Evolutionary conservation across 768 basidiomycete species (phyloP).

Genomic region (Pleurotus cornucopiae): DNA sequence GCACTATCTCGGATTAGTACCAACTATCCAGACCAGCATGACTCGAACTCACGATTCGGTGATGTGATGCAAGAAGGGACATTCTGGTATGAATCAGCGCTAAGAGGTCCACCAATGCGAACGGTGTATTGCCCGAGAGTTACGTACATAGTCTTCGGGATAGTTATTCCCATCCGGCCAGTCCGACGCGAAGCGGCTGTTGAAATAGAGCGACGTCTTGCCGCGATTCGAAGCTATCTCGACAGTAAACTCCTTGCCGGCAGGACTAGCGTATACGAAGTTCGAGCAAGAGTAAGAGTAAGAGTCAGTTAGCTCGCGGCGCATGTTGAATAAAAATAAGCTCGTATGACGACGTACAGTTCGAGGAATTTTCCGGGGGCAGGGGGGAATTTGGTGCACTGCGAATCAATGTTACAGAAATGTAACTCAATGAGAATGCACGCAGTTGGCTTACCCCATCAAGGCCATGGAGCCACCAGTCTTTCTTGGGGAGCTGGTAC

Average conservation of each 20-base stretch:
- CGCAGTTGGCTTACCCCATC: neutral
- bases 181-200: slow-evolving; percentile 29
- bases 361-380: slow-evolving; percentile 35
- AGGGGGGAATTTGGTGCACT: slow-evolving; percentile 43
- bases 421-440: slow-evolving; percentile 29
- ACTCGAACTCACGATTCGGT: slow-evolving; percentile 40
- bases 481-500: slow-evolving; percentile 32
- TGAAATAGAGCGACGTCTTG: slow-evolving; percentile 39
- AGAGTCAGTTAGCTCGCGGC: neutral
- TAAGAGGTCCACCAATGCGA: neutral
- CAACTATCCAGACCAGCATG: neutral
- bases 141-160: slow-evolving; percentile 41
- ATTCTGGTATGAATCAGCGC: slow-evolving; percentile 20
- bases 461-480: slow-evolving; percentile 43
- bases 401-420: slow-evolving; percentile 17
- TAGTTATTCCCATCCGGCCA: slow-evolving; percentile 45
- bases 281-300: neutral
- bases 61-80: slow-evolving; percentile 36
- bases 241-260: slow-evolving; percentile 41
- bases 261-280: slow-evolving; percentile 30
- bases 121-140: neutral
- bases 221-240: slow-evolving; percentile 48
- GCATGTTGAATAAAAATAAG: neutral
- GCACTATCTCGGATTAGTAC: slow-evolving; percentile 30
- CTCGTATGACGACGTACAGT: slow-evolving; percentile 26